Evolutionary conservation across 495 filamentous ascomycete genomes (phyloP).

Genomic region (Stereocaulon alpinum): DNA sequence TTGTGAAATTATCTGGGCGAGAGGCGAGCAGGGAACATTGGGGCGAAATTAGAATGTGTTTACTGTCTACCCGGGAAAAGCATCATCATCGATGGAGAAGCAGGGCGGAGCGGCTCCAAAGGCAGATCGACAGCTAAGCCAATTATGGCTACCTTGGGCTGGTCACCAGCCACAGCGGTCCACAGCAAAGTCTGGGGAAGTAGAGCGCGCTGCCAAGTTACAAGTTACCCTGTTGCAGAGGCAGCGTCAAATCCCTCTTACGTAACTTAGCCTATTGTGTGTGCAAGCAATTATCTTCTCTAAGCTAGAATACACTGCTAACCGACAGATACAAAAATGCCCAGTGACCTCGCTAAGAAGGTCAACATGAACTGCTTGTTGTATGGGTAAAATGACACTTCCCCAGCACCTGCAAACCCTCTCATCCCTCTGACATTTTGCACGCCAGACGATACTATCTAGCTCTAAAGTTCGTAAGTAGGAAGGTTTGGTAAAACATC

Average conservation of each 20-base stretch:
- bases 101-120: background rate
- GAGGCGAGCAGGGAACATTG: background rate
- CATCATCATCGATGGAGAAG: background rate
- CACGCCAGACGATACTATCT: slow-evolving; percentile 1
- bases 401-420: background rate
- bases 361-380: slow-evolving; percentile 1
- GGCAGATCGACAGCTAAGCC: slow-evolving; percentile 5
- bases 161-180: background rate
- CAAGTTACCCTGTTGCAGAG: background rate
- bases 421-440: slow-evolving; percentile 1
- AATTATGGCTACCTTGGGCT: background rate
- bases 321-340: slow-evolving; percentile 8
- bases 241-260: background rate
- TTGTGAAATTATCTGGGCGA: background rate
- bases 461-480: slow-evolving; percentile 8
- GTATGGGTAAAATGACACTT: slow-evolving; percentile 1
- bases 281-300: background rate
- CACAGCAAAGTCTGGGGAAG: background rate
- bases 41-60: background rate
- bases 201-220: background rate
- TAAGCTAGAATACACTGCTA: slow-evolving; percentile 14
- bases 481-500: slow-evolving; percentile 4
- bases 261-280: background rate
- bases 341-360: slow-evolving; percentile 1
- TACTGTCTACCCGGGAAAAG: background rate